phyloP scores from a whole-genome alignment of 2,329 filamentous ascomycete species.

The Xylariales sp. region DNA sequence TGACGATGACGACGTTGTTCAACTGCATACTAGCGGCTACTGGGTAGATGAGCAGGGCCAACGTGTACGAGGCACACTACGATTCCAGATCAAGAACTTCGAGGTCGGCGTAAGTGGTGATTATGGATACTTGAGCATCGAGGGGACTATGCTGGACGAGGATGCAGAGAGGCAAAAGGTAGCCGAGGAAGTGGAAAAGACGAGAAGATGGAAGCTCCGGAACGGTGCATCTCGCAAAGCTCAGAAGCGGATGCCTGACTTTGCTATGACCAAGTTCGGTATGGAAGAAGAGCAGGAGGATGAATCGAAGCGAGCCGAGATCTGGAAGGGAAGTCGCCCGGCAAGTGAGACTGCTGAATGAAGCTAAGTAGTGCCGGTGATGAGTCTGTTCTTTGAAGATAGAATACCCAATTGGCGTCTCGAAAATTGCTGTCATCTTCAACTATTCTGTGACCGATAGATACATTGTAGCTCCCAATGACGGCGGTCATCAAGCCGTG shows the following conservation, averaged over 20 bases:
- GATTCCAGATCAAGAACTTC: slow-evolving; percentile 79
- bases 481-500: too few relatives aligned
- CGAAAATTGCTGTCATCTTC: too few relatives aligned
- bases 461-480: too few relatives aligned
- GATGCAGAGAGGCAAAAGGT: slow-evolving; percentile 60
- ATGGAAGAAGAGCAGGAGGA: slow-evolving; percentile 42
- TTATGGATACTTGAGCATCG: slow-evolving; percentile 77
- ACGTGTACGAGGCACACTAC: slow-evolving; percentile 64
- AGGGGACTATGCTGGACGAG: slow-evolving; percentile 76
- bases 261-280: slow-evolving; percentile 53
- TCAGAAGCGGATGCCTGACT: slow-evolving; percentile 39
- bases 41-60: slow-evolving; percentile 70
- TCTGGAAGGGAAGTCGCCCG: slow-evolving; percentile 29
- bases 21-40: slow-evolving; percentile 58
- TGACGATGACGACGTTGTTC: slow-evolving; percentile 47
- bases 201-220: slow-evolving; percentile 31
- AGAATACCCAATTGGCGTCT: too few relatives aligned
- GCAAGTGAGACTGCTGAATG: slow-evolving; percentile 17
- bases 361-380: not conserved
- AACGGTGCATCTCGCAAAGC: slow-evolving; percentile 27
- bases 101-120: slow-evolving; percentile 72
- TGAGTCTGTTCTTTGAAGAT: not conserved
- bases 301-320: slow-evolving; percentile 24
- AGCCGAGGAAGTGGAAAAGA: slow-evolving; percentile 43
- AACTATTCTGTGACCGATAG: too few relatives aligned